Evolutionary conservation across 768 basidiomycete species (phyloP), one percentile per base, ranked within the genome.

Genomic region (Russula foetens): DNA sequence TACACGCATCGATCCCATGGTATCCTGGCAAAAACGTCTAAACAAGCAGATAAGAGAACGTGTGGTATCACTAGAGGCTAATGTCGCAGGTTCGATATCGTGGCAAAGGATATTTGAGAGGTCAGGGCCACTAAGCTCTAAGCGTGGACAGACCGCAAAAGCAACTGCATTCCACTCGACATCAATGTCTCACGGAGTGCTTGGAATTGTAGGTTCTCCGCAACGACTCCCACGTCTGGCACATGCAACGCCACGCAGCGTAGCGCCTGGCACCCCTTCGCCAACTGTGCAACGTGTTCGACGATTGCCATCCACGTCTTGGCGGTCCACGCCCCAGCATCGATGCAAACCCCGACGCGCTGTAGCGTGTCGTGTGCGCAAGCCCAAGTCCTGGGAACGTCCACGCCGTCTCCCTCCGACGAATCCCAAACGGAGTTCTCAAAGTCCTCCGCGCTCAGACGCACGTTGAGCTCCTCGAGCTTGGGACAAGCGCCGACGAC

Each of bases 391-490:
- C 14, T 12, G 12, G 23, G 12, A 3, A 19, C 21, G 26, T 15
- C 26, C 15, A 44, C 39, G 15, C 23, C 47, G 15, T 11, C 12
- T 7, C 14, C 12, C 23, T 2, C 1, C 23, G 11, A 19, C 45
- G 9, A 47, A 19, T 35, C 33, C 33, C 23, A 50, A 31, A 17
- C 2, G n/a, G 8, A 3, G 19, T 41, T n/a, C 19, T 19, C 39
- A 41, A 53, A 29, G 12, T 14, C n/a, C 38, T 14, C 28, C n/a
- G 17, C 21, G 26, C 39, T 19, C 17, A 53, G 33, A 23, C 38
- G 45, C 49, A 63, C 45, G 43, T 65, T 56, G 29, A 63, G 43
- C 54, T 59, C 61, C 17, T 51, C 38, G n/a, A 65, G 53, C 33
- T 23, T 61, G 4, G 53, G 35, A 51, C 62, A 65, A 31, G 45